These are phyloP conservation scores for Chlorella sp. DNA, from an alignment of 139 green algal genomes.

Conservation along the genomic window DNA sequence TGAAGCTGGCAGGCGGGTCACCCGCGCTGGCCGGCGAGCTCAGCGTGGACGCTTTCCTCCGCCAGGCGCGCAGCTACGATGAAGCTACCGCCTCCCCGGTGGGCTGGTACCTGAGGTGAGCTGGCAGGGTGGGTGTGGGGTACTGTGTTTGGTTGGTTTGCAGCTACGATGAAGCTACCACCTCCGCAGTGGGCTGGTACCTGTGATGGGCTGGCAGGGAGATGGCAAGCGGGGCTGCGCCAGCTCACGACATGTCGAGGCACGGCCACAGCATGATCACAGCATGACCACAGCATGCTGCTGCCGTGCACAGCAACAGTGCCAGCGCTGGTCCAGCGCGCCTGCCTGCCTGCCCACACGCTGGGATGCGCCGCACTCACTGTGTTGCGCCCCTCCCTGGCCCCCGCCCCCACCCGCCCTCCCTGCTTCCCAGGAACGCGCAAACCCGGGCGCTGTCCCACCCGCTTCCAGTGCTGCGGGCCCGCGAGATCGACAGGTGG, in stretches of 20 bases:
- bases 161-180: neutral
- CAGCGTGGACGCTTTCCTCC: slow-evolving; percentile 94
- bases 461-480: slow-evolving; percentile 90
- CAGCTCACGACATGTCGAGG: too few species aligned
- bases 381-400: neutral
- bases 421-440: slow-evolving; percentile 70
- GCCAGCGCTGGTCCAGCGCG: neutral
- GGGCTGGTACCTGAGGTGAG: slow-evolving; percentile 85
- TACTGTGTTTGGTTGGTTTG: neutral
- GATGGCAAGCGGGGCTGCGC: too few species aligned
- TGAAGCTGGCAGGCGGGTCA: slow-evolving; percentile 95
- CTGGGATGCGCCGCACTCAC: neutral
- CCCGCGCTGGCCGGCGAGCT: slow-evolving; percentile 85
- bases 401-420: too few species aligned
- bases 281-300: neutral
- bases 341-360: neutral
- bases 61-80: slow-evolving; percentile 88
- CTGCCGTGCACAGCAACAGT: neutral
- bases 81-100: slow-evolving; percentile 78
- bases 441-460: slow-evolving; percentile 86
- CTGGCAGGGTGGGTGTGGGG: slow-evolving; percentile 9
- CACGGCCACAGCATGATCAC: too few species aligned
- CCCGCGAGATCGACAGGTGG: slow-evolving; percentile 88
- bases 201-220: neutral
- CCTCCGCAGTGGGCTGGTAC: neutral